Conservation (phyloP, 768 basidiomycete species). For the Exsudoporus frostii region DNA sequence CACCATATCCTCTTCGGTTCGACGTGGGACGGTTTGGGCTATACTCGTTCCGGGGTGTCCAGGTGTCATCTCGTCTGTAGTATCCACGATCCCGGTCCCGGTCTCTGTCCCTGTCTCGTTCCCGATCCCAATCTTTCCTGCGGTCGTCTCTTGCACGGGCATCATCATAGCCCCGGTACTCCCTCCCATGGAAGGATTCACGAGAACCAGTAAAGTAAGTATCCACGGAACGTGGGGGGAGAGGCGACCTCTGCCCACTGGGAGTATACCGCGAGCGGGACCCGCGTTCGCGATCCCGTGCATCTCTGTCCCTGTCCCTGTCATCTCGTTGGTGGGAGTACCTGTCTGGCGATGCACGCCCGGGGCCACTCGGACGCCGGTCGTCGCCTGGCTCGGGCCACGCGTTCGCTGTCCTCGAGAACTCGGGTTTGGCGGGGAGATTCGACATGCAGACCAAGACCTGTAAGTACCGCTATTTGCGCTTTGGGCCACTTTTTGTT, state of each 20-base stretch:
- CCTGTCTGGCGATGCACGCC: constrained; percentile 26
- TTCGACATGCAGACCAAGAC: constrained; percentile 18
- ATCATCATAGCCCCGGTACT: constrained; percentile 22
- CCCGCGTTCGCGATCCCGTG: constrained; percentile 21
- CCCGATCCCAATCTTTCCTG: constrained; percentile 24
- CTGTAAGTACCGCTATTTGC: no score
- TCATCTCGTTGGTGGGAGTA: constrained; percentile 24
- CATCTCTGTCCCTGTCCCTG: constrained; percentile 21
- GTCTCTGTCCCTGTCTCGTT: constrained; percentile 14
- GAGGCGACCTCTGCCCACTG: constrained; percentile 16
- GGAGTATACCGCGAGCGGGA: constrained; percentile 14
- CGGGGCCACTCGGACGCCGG: constrained; percentile 14
- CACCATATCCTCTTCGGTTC: constrained; percentile 14
- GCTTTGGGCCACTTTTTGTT: constrained; percentile 13
- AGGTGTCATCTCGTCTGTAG: constrained; percentile 18
- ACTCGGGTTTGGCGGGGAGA: constrained; percentile 33
- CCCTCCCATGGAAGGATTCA: constrained; percentile 17
- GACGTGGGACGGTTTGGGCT: constrained; percentile 11
- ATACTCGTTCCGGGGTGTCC: constrained; percentile 17
- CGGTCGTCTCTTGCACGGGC: constrained; percentile 20
- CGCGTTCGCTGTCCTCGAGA: constrained; percentile 17
- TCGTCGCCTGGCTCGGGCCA: constrained; percentile 25
- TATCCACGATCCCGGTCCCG: constrained; percentile 17
- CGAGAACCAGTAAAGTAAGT: constrained; percentile 17
- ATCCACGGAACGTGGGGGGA: constrained; percentile 11